Base-by-base conservation (phyloP, 495 filamentous ascomycete genomes). In the Trichoderma parareesei region DNA sequence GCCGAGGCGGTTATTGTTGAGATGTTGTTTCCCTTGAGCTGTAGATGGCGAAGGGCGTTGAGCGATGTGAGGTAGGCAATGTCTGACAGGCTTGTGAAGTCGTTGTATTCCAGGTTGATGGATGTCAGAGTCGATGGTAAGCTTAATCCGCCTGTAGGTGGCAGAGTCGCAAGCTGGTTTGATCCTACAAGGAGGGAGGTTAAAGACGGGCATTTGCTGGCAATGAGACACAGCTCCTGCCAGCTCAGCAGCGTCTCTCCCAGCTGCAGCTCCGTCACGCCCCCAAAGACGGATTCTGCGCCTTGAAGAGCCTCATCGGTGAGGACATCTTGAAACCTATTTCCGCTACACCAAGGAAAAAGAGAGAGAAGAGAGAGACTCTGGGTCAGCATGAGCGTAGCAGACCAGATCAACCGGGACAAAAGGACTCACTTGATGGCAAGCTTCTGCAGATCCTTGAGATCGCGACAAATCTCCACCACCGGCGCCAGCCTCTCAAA, bases 91-190 rank as follows among this genome's bases (percentile, higher is more conserved):
- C 81, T 79, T 43, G 78, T 79, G 69, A 97, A 85, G 9, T 83
- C 74, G 69, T 97, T 97, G 70, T 85, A 84, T 62, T 94, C 90
- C 6, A 98, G 81, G 49, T 81, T 85, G 9, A 97, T 70, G 5
- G 80, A 83, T 0, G 78, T 85, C 0, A 85, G 69, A 3, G 75
- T 80, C 13, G 73, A 71, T 18, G 72, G 61, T 18, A 81, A 71
- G 13, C 90, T 78, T 13, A 69, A 71, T 1, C 87, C 73, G 27
- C 81, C 73, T 35, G 73, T 72, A 10, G 73, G 42, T 7, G 81
- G 75, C 48, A 82, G 72, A 38, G 62, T 61, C 0, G 77, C 71
- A 14, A 83, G 69, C 59, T 79, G 79, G 69, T 85, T 84, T 37
- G 77, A 73, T 18, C 79, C 71, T 46, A 74, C 77, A 44, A 73